phyloP scores from a whole-genome alignment of 495 filamentous ascomycete species.

The Talaromyces wortmannii region DNA sequence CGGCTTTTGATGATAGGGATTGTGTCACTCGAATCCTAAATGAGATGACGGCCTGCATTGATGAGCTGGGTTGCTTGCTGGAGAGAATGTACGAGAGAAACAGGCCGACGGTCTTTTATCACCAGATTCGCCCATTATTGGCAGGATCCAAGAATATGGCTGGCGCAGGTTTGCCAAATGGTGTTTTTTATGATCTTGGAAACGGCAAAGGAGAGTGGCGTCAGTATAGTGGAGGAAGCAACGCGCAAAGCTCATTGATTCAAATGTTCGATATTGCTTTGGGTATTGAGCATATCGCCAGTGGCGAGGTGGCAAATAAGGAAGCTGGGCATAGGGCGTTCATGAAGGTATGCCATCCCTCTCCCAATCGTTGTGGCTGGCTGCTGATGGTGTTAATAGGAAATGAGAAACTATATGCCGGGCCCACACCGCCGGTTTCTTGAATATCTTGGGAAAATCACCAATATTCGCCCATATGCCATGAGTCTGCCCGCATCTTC shows the following conservation, averaged over 20 bases:
- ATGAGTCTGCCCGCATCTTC: constrained; percentile 49
- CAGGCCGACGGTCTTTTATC: constrained; percentile 81
- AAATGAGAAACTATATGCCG: constrained; percentile 97
- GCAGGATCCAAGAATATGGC: constrained; percentile 96
- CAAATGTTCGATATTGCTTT: constrained; percentile 89
- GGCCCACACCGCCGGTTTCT: constrained; percentile 85
- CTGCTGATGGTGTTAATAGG: constrained; percentile 25
- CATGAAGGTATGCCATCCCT: not conserved
- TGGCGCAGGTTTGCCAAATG: constrained; percentile 79
- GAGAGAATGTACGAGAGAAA: constrained; percentile 85
- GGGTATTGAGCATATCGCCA: constrained; percentile 81
- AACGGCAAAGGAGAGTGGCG: constrained; percentile 59
- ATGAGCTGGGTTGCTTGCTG: constrained; percentile 67
- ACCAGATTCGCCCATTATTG: constrained; percentile 83
- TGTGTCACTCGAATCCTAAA: constrained; percentile 65
- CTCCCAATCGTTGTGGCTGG: not conserved
- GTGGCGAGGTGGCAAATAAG: constrained; percentile 55
- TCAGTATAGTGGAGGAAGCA: constrained; percentile 82
- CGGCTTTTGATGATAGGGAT: constrained; percentile 54
- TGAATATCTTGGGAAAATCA: constrained; percentile 59
- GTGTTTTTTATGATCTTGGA: constrained; percentile 83
- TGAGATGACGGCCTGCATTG: constrained; percentile 70
- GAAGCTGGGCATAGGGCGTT: constrained; percentile 1
- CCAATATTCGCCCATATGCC: constrained; percentile 81
- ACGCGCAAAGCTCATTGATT: constrained; percentile 89